These are phyloP conservation scores for Brassica balearica DNA, from an alignment of 441 rosid species.

Conservation along the genomic window DNA sequence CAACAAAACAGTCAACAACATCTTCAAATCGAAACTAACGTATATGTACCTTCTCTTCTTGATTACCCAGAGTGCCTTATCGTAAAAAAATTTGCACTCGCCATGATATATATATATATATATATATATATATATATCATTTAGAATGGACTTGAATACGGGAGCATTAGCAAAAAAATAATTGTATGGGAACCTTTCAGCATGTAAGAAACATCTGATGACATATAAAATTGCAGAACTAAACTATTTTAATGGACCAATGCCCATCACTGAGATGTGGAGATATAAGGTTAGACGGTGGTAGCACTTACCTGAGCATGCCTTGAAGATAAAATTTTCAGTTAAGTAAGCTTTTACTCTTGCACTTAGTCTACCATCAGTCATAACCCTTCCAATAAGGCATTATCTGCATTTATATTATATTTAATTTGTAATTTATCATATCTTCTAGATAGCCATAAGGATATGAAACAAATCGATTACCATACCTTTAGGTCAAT, in stretches of 20 bases:
- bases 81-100: slow-evolving; percentile 42
- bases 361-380: slow-evolving; percentile 91
- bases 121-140: not conserved
- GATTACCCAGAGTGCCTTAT: slow-evolving; percentile 62
- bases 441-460: slow-evolving; percentile 20
- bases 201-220: not conserved
- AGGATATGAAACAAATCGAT: not conserved
- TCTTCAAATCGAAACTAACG: not conserved
- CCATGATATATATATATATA: not conserved
- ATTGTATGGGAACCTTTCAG: not conserved
- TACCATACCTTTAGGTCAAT: slow-evolving; percentile 70
- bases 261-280: not conserved
- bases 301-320: slow-evolving; percentile 69
- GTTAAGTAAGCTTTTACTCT: slow-evolving; percentile 87
- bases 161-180: not conserved
- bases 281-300: not conserved
- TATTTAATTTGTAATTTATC: slow-evolving; percentile 5
- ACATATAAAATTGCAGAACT: not conserved
- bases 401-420: slow-evolving; percentile 59
- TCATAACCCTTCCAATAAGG: slow-evolving; percentile 85
- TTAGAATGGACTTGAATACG: not conserved
- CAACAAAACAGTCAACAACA: not conserved
- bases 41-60: slow-evolving; percentile 49
- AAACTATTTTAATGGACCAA: not conserved
- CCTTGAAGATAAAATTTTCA: slow-evolving; percentile 72